Base-by-base conservation (phyloP, 345 rosid genomes). In the Eucalyptus victrix region DNA sequence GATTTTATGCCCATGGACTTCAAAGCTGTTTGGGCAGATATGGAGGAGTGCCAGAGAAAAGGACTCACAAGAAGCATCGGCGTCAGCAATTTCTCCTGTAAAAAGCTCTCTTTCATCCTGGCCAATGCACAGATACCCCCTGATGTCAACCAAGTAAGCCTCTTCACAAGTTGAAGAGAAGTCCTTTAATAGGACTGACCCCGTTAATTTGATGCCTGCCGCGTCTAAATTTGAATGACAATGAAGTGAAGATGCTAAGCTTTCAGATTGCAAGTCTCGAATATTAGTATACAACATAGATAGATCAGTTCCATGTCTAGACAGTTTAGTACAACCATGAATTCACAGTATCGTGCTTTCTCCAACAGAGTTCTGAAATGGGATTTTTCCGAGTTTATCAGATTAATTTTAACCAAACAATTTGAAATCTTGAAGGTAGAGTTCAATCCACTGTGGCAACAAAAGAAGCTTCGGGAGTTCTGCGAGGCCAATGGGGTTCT, bases 371-470 rank as follows among this genome's bases (percentile, higher is more conserved):
- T 72, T 72, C 40, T 72, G 81, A 19, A 34, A 34, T 18, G 44
- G 14, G 81, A 19, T 34, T 34, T 72, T 34, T 76, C 83, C 47
- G 0, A 76, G 28, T 40, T 76, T 21, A 21, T 76, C 16, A 8
- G 85, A 23, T 40, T 76, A 15, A 40, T 37, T 40, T 76, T 40
- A 24, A 76, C 85, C 30, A 12, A 40, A 76, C 30, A 21, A 40
- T 42, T 40, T 76, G 12, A 76, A 40, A 60, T 23, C 90, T 67
- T 80, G 89, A 91, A 95, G 99, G 99, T 97, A 92, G 99, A 97
- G 92, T 80, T 96, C 87, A 96, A 95, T 94, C 99, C 99, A 81
- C 87, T 94, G 15, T 96, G 98, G 98, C 97, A 96, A 92, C 99
- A 97, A 88, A 95, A 90, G 88, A 93, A 93, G 88, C 92, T 95